Conservation (phyloP, 805 yeast species). For the Suhomyces sp. region DNA sequence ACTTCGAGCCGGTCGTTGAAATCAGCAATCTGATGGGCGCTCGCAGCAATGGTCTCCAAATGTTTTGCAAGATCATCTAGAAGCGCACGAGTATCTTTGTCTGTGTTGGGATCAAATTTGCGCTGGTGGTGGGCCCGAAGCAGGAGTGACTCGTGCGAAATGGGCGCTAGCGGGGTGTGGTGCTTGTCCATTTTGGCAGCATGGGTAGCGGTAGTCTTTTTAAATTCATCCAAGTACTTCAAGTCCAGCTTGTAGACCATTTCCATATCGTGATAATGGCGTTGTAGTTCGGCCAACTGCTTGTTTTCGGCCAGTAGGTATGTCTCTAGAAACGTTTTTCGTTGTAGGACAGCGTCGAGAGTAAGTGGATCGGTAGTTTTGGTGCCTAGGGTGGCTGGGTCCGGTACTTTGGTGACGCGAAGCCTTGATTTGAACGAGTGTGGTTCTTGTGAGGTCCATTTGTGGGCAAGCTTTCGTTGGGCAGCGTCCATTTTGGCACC, state of each 20-base stretch:
- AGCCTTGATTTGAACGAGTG: slow-evolving; percentile 26
- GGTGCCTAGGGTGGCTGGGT: slow-evolving; percentile 14
- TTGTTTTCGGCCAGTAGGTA: slow-evolving; percentile 39
- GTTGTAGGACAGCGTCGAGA: slow-evolving; percentile 22
- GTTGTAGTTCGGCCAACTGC: slow-evolving; percentile 33
- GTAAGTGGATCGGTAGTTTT: slow-evolving; percentile 15
- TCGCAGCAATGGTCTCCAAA: slow-evolving; percentile 12
- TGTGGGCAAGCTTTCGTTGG: slow-evolving; percentile 18
- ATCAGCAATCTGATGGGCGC: slow-evolving; percentile 10
- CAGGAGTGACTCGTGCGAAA: background rate
- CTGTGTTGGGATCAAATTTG: slow-evolving; percentile 9
- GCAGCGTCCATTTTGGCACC: slow-evolving; percentile 19
- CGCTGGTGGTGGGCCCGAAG: background rate
- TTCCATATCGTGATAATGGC: slow-evolving; percentile 21
- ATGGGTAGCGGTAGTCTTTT: slow-evolving; percentile 15
- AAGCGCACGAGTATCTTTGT: slow-evolving; percentile 15
- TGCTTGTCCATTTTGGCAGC: slow-evolving; percentile 2
- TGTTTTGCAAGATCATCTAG: slow-evolving; percentile 14
- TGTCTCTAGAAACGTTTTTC: slow-evolving; percentile 31
- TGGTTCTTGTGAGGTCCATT: slow-evolving; percentile 22
- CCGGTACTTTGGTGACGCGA: slow-evolving; percentile 25
- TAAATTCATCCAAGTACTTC: slow-evolving; percentile 30
- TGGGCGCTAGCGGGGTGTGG: background rate
- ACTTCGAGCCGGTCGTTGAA: slow-evolving; percentile 15
- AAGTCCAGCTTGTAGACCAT: slow-evolving; percentile 29